Evolutionary conservation across 2,329 filamentous ascomycete genomes (phyloP), one percentile per base, ranked within the genome.

Genomic region (Fusarium sp.): DNA sequence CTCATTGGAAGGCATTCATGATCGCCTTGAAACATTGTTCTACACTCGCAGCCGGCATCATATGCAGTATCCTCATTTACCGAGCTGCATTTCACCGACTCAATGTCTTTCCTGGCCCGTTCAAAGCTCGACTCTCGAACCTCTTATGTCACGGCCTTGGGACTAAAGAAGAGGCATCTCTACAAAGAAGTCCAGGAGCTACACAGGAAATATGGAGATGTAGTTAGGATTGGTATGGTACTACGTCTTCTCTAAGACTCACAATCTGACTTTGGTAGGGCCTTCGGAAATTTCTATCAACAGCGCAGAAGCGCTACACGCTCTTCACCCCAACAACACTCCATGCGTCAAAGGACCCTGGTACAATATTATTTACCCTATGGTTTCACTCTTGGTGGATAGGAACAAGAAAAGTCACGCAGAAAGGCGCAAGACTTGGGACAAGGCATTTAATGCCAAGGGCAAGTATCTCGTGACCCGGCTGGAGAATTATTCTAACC

Each of bases 341-440:
- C 22, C 50, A 4, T 80, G 79, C 43, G 68, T 57, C 64, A 83
- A 82, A 47, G 80, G 81, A 0, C 79, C 80, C 0, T 83, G 79
- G 79, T 84, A 83, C 66, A 78, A 79, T 0, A 72, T 82, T 0
- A 62, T 80, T 2, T 73, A 78, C 14, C 82, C 81, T 5, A 65
- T 76, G 2, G 43, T 73, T n/a, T 79, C 79, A 1, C 64, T 84
- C 1, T 80, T 81, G 45, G 79, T 77, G 58, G 76, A 76, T 8
- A 77, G 82, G 10, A 79, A 82, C 65, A 78, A 78, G 60, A 71
- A 77, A 8, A 72, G 77, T 14, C 82, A 84, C 33, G 67, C 76
- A 0, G 76, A 69, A 4, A 76, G 81, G 9, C 80, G 82, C 20
- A 82, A 80, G 68, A 73, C 76, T 11, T 84, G 82, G 81, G 81